phyloP scores from a whole-genome alignment of 2,329 filamentous ascomycete genomes.

The Botryotinia globosa region DNA sequence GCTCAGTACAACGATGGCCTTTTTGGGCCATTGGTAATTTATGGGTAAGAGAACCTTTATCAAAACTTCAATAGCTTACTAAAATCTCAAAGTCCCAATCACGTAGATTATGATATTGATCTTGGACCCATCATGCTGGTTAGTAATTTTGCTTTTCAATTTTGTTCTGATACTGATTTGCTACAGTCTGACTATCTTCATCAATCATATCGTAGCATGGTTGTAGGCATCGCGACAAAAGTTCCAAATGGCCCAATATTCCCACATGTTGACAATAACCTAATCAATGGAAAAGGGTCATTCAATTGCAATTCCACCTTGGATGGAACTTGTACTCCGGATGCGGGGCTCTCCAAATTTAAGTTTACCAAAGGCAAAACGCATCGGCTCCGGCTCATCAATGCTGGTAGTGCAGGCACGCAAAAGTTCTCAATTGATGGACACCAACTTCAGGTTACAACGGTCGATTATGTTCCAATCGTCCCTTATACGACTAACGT shows the following conservation, averaged over 20 bases:
- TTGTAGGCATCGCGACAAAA: conserved; percentile 6
- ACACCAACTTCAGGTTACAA: conserved; percentile 56
- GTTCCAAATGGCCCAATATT: conserved; percentile 13
- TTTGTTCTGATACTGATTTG: background rate
- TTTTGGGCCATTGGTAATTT: conserved; percentile 57
- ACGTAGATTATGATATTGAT: conserved; percentile 58
- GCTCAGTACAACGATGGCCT: conserved; percentile 52
- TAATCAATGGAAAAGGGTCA: conserved; percentile 32
- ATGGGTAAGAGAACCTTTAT: conserved; percentile 38
- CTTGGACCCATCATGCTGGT: conserved; percentile 48
- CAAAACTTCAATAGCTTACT: background rate
- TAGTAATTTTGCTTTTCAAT: background rate
- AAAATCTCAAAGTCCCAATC: conserved; percentile 44
- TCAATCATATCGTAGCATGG: conserved; percentile 41
- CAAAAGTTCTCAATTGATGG: conserved; percentile 50
- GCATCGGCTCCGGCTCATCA: conserved; percentile 48
- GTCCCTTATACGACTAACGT: conserved; percentile 49
- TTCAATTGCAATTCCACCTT: conserved; percentile 21
- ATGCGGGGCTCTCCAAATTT: conserved; percentile 34
- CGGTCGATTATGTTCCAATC: conserved; percentile 56
- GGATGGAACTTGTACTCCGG: conserved; percentile 18
- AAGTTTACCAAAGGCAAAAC: conserved; percentile 42
- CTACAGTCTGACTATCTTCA: conserved; percentile 39
- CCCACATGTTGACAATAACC: conserved; percentile 26
- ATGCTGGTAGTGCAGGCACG: conserved; percentile 41